Evolutionary conservation across 1,139 yeast genomes (phyloP).

Genomic region (Hanseniaspora uvarum): DNA sequence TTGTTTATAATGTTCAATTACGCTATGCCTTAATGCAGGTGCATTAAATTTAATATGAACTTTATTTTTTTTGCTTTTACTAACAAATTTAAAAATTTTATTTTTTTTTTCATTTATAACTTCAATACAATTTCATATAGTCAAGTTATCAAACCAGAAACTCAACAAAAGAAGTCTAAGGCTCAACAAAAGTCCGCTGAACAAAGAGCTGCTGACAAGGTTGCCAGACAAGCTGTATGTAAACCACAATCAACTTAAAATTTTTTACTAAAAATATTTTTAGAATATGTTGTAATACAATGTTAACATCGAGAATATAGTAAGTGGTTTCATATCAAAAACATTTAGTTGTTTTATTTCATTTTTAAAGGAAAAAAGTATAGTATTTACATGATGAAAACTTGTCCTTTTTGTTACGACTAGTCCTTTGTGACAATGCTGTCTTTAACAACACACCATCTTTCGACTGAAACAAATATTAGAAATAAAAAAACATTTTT

Average conservation of each 20-base stretch:
- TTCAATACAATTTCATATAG: conserved; percentile 21
- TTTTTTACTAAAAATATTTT: background rate
- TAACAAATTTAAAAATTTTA: conserved; percentile 5
- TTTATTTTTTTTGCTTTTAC: conserved; percentile 9
- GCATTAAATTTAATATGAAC: conserved; percentile 9
- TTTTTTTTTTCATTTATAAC: background rate
- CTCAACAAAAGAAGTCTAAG: conserved; percentile 90
- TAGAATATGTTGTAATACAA: background rate
- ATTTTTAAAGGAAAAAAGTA: background rate
- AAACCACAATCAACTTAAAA: conserved; percentile 21
- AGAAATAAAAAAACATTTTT: conserved; percentile 15
- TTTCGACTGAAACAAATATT: conserved; percentile 69
- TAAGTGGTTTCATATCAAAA: conserved; percentile 14
- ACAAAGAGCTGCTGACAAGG: conserved; percentile 79
- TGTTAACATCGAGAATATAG: conserved; percentile 19
- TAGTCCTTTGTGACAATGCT: conserved; percentile 70
- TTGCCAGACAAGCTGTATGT: conserved; percentile 85
- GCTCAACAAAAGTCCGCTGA: conserved; percentile 79
- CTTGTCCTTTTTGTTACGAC: conserved; percentile 49
- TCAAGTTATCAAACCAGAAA: conserved; percentile 63
- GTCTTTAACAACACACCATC: conserved; percentile 93
- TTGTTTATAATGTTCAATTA: conserved; percentile 28
- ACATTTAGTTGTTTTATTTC: background rate
- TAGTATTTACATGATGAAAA: conserved; percentile 28
- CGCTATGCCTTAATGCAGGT: conserved; percentile 25